Evolutionary conservation across 805 yeast genomes (phyloP).

Genomic region (Candida xiaguanensis): DNA sequence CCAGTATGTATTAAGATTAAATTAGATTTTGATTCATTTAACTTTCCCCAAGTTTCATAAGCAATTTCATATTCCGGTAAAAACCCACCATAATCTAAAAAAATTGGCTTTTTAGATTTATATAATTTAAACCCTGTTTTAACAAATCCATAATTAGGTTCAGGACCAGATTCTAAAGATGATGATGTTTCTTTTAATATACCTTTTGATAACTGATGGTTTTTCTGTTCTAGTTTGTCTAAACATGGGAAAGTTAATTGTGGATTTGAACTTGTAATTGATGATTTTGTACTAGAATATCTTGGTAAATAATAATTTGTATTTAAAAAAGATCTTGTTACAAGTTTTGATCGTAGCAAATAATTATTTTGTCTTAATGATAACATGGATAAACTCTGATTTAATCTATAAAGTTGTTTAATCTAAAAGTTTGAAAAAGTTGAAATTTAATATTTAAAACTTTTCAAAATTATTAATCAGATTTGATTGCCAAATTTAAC

Average conservation of each 20-base stretch:
- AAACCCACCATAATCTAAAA: slow-evolving; percentile 77
- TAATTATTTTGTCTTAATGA: no score
- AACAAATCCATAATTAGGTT: slow-evolving; percentile 75
- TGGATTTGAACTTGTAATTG: slow-evolving; percentile 45
- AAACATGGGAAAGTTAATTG: slow-evolving; percentile 81
- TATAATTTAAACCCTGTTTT: slow-evolving; percentile 63
- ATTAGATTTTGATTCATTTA: slow-evolving; percentile 62
- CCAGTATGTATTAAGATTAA: slow-evolving; percentile 87
- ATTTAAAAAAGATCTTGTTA: not conserved
- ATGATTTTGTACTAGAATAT: slow-evolving; percentile 7
- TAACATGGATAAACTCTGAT: no score
- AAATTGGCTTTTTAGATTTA: slow-evolving; percentile 53
- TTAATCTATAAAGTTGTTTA: no score
- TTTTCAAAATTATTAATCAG: not conserved
- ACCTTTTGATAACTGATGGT: slow-evolving; percentile 22
- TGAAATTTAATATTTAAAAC: no score
- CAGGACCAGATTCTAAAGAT: slow-evolving; percentile 69
- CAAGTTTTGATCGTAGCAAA: not conserved
- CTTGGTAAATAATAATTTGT: not conserved
- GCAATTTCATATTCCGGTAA: slow-evolving; percentile 79
- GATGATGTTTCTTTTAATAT: slow-evolving; percentile 15
- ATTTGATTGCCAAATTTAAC: slow-evolving; percentile 4
- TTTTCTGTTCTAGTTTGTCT: slow-evolving; percentile 65
- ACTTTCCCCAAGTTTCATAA: slow-evolving; percentile 86
- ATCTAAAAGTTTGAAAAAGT: no score